Conservation (phyloP, 2,329 filamentous ascomycete genomes). For the Fusarium irregulare region DNA sequence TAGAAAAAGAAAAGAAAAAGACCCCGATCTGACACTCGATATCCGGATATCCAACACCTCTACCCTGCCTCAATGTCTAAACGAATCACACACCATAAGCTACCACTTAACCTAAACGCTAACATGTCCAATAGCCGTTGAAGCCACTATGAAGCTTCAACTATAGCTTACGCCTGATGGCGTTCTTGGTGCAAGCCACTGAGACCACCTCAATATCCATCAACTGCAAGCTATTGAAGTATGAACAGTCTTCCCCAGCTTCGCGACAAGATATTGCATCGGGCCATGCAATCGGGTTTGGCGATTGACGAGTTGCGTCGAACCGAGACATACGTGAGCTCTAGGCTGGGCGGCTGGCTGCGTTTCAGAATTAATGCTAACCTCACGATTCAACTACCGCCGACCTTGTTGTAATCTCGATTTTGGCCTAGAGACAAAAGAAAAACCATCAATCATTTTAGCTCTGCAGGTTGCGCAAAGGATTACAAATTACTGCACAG, state of each 20-base stretch:
- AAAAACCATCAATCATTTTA: slow-evolving; percentile 2
- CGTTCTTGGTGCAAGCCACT: slow-evolving; percentile 21
- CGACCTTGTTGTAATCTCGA: slow-evolving; percentile 25
- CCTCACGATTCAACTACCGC: slow-evolving; percentile 26
- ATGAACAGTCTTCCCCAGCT: slow-evolving; percentile 19
- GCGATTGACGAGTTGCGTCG: slow-evolving; percentile 17
- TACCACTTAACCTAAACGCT: background rate
- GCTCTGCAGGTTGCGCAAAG: slow-evolving; percentile 7
- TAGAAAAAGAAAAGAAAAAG: slow-evolving; percentile 1
- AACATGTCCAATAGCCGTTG: background rate
- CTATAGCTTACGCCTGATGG: slow-evolving; percentile 6
- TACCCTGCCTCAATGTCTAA: background rate
- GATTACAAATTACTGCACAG: background rate
- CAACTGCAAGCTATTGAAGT: background rate
- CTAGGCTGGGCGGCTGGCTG: slow-evolving; percentile 5
- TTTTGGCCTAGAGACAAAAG: background rate
- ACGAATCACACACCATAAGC: background rate
- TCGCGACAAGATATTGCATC: slow-evolving; percentile 30
- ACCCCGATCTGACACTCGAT: slow-evolving; percentile 11
- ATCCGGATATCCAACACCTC: background rate
- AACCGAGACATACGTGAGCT: slow-evolving; percentile 40
- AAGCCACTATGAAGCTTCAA: slow-evolving; percentile 5
- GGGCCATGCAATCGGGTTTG: slow-evolving; percentile 26
- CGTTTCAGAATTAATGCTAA: slow-evolving; percentile 24
- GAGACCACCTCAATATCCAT: background rate